A percentile compares a stretch with the other conserved stretches of the same genome.
These are phyloP conservation scores for Westerdykella aurantiaca DNA, from an alignment of 2,329 filamentous ascomycete genomes.

Conservation along the genomic window DNA sequence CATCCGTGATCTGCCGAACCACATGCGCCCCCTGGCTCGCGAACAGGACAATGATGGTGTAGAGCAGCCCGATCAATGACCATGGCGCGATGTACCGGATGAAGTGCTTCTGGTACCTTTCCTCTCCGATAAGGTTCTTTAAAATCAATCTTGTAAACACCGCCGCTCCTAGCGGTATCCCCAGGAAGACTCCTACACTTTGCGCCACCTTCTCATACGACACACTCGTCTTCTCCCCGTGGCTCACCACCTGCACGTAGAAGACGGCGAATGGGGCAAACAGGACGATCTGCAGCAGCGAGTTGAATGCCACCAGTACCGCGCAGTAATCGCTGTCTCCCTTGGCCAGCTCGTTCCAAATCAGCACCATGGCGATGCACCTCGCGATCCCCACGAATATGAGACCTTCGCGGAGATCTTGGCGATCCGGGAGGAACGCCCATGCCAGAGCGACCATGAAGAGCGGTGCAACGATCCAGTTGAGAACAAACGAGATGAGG, in stretches of 20 bases:
- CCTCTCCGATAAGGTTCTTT: conserved; percentile 48
- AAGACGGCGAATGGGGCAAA: conserved; percentile 46
- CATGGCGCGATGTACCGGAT: conserved; percentile 64
- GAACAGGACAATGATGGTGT: conserved; percentile 82
- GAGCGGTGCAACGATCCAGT: conserved; percentile 78
- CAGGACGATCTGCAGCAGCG: conserved; percentile 45
- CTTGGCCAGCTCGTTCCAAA: conserved; percentile 73
- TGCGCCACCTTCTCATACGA: conserved; percentile 66
- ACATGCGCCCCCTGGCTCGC: conserved; percentile 74
- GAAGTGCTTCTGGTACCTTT: conserved; percentile 64
- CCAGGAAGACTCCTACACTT: conserved; percentile 78
- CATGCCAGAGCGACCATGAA: conserved; percentile 72
- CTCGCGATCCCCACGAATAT: conserved; percentile 78
- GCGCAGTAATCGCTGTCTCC: conserved; percentile 81
- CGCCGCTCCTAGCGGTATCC: conserved; percentile 72
- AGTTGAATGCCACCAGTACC: conserved; percentile 46
- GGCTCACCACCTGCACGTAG: conserved; percentile 61
- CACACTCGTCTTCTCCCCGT: conserved; percentile 40
- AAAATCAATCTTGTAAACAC: conserved; percentile 66
- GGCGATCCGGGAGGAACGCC: conserved; percentile 45
- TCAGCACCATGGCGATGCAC: conserved; percentile 83
- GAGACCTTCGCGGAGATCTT: conserved; percentile 55
- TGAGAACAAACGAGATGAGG: conserved; percentile 67
- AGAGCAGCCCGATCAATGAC: conserved; percentile 76
- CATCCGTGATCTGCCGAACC: conserved; percentile 78